Evolutionary conservation across 306 rosid species (phyloP).

Genomic region (Prunus persica): Prunus_persica_NCBIv2 NC_034009.1:28710001-28710500

Average conservation of each 20-base stretch:
- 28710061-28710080: constrained; percentile 42
- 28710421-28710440: neutral
- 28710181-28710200: constrained; percentile 49
- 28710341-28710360: neutral
- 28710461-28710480: neutral
- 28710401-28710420: neutral
- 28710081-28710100: constrained; percentile 38
- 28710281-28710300: neutral
- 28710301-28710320: neutral
- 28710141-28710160: neutral
- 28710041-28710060: constrained; percentile 43
- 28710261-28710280: constrained; percentile 15
- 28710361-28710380: constrained; percentile 12
- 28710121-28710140: neutral
- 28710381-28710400: neutral
- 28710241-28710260: constrained; percentile 15
- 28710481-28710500: too few relatives aligned
- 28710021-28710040: constrained; percentile 43
- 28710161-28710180: constrained; percentile 4
- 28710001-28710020: constrained; percentile 48
- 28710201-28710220: constrained; percentile 34
- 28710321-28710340: neutral
- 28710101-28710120: constrained; percentile 31
- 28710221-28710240: constrained; percentile 38
- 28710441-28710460: neutral